phyloP scores from a whole-genome alignment of 805 yeast species.

The Candida tammaniensis region DNA sequence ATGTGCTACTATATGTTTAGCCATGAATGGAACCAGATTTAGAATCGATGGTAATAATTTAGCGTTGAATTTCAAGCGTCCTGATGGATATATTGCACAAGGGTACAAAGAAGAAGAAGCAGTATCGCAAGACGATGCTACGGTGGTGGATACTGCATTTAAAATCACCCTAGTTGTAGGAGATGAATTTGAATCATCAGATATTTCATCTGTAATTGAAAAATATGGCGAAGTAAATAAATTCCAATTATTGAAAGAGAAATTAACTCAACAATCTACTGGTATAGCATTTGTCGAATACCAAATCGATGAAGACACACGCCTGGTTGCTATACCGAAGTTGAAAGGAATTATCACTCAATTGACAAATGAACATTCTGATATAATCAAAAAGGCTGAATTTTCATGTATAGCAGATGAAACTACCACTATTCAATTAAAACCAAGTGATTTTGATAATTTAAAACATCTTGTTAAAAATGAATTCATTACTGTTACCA shows the following conservation, averaged over 20 bases:
- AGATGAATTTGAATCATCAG: conserved; percentile 29
- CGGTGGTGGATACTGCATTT: conserved; percentile 13
- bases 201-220: conserved; percentile 39
- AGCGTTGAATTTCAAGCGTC: conserved; percentile 12
- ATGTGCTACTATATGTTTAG: conserved; percentile 54
- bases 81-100: conserved; percentile 14
- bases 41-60: conserved; percentile 23
- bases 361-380: background rate
- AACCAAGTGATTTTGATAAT: conserved; percentile 34
- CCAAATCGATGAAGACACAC: conserved; percentile 17
- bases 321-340: conserved; percentile 9
- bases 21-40: conserved; percentile 30
- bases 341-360: conserved; percentile 6
- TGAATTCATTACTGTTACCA: conserved; percentile 33
- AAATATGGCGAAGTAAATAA: conserved; percentile 22
- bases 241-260: conserved; percentile 45
- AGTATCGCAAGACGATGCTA: conserved; percentile 10
- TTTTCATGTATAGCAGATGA: conserved; percentile 32
- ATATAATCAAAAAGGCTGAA: conserved; percentile 21
- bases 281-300: conserved; percentile 60
- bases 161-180: conserved; percentile 8
- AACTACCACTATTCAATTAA: conserved; percentile 34
- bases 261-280: conserved; percentile 46
- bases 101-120: conserved; percentile 5
- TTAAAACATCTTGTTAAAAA: conserved; percentile 36